Evolutionary conservation across 345 rosid genomes (phyloP), one percentile per base, ranked within the genome.

Genomic region (Zanthoxylum bungeanum): DNA sequence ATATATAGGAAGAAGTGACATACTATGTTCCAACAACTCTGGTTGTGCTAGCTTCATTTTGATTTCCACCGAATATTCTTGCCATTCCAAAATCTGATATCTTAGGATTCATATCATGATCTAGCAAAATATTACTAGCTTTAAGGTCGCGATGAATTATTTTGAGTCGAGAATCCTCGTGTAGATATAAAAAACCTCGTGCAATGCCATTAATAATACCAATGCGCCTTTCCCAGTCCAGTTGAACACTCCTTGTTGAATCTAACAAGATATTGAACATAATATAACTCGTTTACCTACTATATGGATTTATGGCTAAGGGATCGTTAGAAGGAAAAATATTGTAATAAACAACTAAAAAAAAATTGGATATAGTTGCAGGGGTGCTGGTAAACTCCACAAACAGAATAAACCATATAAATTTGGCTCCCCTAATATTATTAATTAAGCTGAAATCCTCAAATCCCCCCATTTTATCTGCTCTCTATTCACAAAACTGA

Each of bases 91-190:
- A 51, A 7, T 51, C 56, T 21, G 56, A 51, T 51, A 51, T 51
- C 56, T 51, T 51, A 7, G 56, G 56, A 12, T 51, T 51, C 56
- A 51, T 51, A 27, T 51, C 56, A 9, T 8, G 56, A 4, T 51
- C 56, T 0, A 51, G 56, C 9, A 68, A 40, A 50, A 75, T n/a
- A 30, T 75, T 74, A 22, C 77, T 67, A 11, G 63, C 37, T 68
- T 74, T 74, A 21, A 74, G 77, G 39, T 74, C 77, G 1, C 73
- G 69, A 19, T 81, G 84, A 46, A 81, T 81, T 17, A 77, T 75
- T 78, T 67, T 73, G 3, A 77, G 75, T 9, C 80, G 76, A 51
- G 86, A 83, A 60, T 83, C 82, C 52, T 78, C 84, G 1, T 83
- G 86, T 16, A 83, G 28, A 60, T 83, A 83, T 24, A 80, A 4